Evolutionary conservation across 805 yeast species (phyloP).

Genomic region (Yueomyces sp.): DNA sequence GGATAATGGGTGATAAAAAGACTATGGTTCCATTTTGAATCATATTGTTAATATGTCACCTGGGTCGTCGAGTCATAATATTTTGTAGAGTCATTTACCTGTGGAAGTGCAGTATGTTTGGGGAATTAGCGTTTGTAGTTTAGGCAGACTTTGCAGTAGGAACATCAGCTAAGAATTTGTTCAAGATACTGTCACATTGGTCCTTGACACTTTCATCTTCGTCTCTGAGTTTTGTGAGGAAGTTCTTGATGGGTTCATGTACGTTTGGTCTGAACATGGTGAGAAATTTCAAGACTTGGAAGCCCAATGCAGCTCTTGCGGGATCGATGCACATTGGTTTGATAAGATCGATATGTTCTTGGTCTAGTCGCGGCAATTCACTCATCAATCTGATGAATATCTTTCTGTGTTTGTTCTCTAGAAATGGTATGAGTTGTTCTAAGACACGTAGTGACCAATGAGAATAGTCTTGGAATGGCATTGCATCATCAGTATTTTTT

Average conservation of each 20-base stretch:
- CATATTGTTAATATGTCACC: no score
- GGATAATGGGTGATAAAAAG: no score
- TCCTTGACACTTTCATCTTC: conserved; percentile 15
- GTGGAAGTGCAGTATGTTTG: no score
- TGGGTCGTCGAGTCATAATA: no score
- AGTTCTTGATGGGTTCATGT: conserved; percentile 24
- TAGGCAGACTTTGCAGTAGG: no score
- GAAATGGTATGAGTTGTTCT: conserved; percentile 70
- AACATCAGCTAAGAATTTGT: conserved; percentile 9
- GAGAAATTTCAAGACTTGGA: conserved; percentile 67
- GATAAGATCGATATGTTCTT: conserved; percentile 47
- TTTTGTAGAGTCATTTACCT: no score
- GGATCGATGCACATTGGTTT: conserved; percentile 78
- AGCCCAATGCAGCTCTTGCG: conserved; percentile 64
- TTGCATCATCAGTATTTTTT: conserved; percentile 5
- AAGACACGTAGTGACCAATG: conserved; percentile 59
- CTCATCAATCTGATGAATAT: conserved; percentile 70
- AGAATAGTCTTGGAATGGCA: conserved; percentile 34
- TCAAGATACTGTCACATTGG: conserved; percentile 16
- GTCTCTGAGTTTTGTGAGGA: conserved; percentile 14
- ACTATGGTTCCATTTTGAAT: no score
- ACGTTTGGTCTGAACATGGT: conserved; percentile 89
- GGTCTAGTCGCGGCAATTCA: conserved; percentile 70
- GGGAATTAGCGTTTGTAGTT: no score
- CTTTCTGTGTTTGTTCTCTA: conserved; percentile 72